Evolutionary conservation across 2,329 filamentous ascomycete genomes (phyloP), one percentile per base, ranked within the genome.

Genomic region (Ophiostoma sp.): DNA sequence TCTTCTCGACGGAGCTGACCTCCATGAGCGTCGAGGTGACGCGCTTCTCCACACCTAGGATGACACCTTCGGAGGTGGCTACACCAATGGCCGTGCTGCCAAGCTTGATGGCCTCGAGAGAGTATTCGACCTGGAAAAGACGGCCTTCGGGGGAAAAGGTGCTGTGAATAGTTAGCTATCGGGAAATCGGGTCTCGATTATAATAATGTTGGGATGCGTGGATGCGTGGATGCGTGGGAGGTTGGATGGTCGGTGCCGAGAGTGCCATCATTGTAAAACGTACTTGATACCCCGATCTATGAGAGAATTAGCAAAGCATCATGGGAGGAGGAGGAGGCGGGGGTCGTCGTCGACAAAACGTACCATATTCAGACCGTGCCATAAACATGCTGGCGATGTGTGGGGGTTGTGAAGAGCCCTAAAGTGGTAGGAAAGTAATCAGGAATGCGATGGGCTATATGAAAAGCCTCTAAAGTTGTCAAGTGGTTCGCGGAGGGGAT

Each of bases 101-200:
- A 76, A 98, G 92, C 86, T 99, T 99, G 88, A 99, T 99, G 82
- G 95, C 95, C 86, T 99, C 95, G 81, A 99, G 91, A 72, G 95
- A 98, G 89, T 99, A 99, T 90, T 99, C 95, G 85, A 99, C 95
- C 85, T 99, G 95, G 88, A 99, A 99, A 81, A 99, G 92, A 83
- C 95, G 95, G 78, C 95, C 95, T 87, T 99, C 95, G 73, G 95
- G 95, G 77, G 95, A 99, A 88, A 99, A 99, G 87, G 95, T 99
- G 87, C 92, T 96, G 70, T 3, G n/a, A 13, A 4, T 17, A 17
- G 65, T 39, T 57, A 44, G 33, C 11, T 20, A 35, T 17, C 27
- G 7, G 60, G 31, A 23, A 13, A 15, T 27, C n/a, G 23, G 23
- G 23, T 48, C 17, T 17, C 20, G 44, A 1, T n/a, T 48, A 7